Percentiles rank a stretch among this genome's conserved stretches.
Conservation (phyloP, 2,329 filamentous ascomycete genomes). For the Cryoendolithus antarcticus region DNA sequence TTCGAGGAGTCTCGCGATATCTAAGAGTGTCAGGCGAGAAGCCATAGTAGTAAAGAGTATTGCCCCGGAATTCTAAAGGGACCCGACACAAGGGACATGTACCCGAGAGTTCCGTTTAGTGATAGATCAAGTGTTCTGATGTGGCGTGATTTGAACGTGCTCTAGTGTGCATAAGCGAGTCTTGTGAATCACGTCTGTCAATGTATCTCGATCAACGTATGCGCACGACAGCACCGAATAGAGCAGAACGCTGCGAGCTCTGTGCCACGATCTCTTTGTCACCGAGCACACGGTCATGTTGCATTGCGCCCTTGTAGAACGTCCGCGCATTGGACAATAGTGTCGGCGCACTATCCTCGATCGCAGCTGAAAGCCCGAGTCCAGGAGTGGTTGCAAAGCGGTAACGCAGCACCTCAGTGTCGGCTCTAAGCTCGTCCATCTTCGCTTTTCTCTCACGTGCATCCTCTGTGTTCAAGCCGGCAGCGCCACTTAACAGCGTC, state of each 20-base stretch:
- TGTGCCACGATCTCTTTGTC: constrained; percentile 38
- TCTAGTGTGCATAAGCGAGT: too few relatives aligned
- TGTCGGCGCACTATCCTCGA: constrained; percentile 32
- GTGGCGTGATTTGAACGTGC: too few relatives aligned
- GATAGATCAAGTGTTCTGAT: too few relatives aligned
- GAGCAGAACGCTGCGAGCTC: constrained; percentile 31
- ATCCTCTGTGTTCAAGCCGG: constrained; percentile 33
- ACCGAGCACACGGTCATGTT: constrained; percentile 30
- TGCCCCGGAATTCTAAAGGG: too few relatives aligned
- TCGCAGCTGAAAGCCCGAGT: constrained; percentile 28
- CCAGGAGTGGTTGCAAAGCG: constrained; percentile 30
- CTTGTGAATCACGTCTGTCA: too few relatives aligned
- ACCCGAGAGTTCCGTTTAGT: too few relatives aligned
- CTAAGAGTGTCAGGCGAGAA: too few relatives aligned
- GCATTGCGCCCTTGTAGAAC: constrained; percentile 42
- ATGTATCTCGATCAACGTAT: too few relatives aligned
- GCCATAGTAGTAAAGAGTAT: too few relatives aligned
- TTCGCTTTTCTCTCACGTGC: constrained; percentile 35
- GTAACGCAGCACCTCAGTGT: constrained; percentile 43
- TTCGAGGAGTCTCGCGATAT: too few relatives aligned
- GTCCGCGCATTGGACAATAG: constrained; percentile 45
- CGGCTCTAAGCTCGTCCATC: constrained; percentile 43
- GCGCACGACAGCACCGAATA: too few relatives aligned
- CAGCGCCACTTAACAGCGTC: constrained; percentile 37
- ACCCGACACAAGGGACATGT: too few relatives aligned